These are phyloP conservation scores for Cephaloascus fragrans DNA, from an alignment of 805 yeast genomes.

Conservation along the genomic window DNA sequence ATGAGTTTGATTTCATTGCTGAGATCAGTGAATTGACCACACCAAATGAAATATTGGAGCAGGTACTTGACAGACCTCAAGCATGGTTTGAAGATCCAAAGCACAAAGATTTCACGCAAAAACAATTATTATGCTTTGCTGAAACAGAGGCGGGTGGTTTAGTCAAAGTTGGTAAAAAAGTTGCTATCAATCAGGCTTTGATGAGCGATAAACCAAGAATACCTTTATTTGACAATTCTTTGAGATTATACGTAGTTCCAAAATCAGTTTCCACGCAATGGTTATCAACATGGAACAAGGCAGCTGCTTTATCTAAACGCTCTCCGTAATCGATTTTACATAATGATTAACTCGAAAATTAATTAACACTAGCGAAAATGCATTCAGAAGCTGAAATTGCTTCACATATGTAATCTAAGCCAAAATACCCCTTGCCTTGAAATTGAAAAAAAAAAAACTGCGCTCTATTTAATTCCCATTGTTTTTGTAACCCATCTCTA, in stretches of 20 bases:
- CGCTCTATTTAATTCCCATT: slow-evolving; percentile 5
- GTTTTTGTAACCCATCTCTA: slow-evolving; percentile 29
- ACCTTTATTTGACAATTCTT: slow-evolving; percentile 67
- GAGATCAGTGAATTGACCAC: slow-evolving; percentile 67
- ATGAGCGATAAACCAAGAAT: slow-evolving; percentile 52
- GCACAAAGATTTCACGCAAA: slow-evolving; percentile 48
- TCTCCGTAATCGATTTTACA: too few species aligned
- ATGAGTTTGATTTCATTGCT: slow-evolving; percentile 76
- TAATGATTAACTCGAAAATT: neutral
- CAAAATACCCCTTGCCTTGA: too few species aligned
- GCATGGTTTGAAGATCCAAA: slow-evolving; percentile 59
- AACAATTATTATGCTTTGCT: slow-evolving; percentile 62
- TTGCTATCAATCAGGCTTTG: slow-evolving; percentile 54
- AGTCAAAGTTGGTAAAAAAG: slow-evolving; percentile 74
- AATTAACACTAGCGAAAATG: neutral
- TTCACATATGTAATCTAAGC: too few species aligned
- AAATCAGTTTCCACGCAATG: slow-evolving; percentile 54
- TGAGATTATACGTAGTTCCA: slow-evolving; percentile 74
- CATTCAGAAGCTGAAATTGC: neutral
- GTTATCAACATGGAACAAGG: slow-evolving; percentile 59
- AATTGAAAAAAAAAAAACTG: too few species aligned
- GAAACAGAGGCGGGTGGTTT: slow-evolving; percentile 81
- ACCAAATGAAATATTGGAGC: slow-evolving; percentile 49
- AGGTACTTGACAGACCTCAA: slow-evolving; percentile 56
- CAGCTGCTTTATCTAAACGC: slow-evolving; percentile 45